phyloP scores from a whole-genome alignment of 345 rosid species.

The Sisymbrium irio region DNA sequence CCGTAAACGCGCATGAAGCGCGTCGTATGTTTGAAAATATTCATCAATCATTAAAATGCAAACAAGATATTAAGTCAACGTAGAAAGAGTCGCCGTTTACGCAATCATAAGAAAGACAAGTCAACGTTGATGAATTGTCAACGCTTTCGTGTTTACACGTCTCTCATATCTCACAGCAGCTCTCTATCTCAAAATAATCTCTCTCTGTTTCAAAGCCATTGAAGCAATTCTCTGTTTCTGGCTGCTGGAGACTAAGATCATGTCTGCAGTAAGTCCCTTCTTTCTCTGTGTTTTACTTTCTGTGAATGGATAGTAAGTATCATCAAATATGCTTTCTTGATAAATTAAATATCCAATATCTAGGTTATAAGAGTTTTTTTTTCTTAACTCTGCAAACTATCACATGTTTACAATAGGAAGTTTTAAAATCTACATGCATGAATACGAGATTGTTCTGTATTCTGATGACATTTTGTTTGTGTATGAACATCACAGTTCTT shows the following conservation, averaged over 20 bases:
- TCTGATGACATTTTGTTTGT: not conserved
- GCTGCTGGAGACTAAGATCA: constrained; percentile 12
- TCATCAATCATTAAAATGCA: not conserved
- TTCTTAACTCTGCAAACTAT: not conserved
- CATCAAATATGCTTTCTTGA: not conserved
- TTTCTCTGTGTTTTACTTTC: not conserved
- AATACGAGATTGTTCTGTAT: not conserved
- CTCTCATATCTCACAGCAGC: not conserved
- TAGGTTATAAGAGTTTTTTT: not conserved
- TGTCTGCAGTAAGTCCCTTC: constrained; percentile 29
- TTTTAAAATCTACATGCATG: not conserved
- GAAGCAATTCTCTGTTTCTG: constrained; percentile 15
- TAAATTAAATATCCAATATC: not conserved
- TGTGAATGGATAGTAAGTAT: not conserved
- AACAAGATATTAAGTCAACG: not conserved
- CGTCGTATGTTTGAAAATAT: not conserved
- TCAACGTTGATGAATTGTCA: constrained; percentile 19
- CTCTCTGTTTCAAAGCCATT: not conserved
- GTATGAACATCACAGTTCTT: not conserved
- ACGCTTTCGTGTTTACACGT: constrained; percentile 36
- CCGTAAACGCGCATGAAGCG: not conserved
- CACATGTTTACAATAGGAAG: not conserved
- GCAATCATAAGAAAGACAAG: constrained; percentile 9
- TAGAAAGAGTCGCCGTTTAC: constrained; percentile 19
- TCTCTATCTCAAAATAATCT: not conserved